Base-by-base conservation (phyloP, 2,329 filamentous ascomycete genomes). In the Xenosphaeropsis pyriputrescens region DNA sequence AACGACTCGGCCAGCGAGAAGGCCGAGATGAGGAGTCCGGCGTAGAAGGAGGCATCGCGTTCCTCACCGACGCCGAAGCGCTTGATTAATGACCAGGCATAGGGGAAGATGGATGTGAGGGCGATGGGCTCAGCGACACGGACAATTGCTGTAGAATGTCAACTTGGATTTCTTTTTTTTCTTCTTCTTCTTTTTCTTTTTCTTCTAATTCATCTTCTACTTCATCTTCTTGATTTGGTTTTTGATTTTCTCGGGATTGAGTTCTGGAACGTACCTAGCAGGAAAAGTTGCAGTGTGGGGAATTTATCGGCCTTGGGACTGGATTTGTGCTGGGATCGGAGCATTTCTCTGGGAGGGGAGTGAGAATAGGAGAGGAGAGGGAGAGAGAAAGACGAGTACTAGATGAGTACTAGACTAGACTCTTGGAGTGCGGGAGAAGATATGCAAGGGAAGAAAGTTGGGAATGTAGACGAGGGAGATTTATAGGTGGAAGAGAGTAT, bases 91-190 rank as follows among this genome's bases (percentile, higher is more conserved):
- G 80, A 72, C 81, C 82, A 93, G 42, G 84, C 84, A 58, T 94
- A 95, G 15, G 88, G 88, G 51, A 89, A 93, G 58, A 94, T 91
- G 53, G 84, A 91, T 2, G 86, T 94, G 45, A 95, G 72, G 36
- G 88, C 86, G 50, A 95, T 89, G 16, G 88, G 88, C 59, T 95
- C 88, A 38, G 86, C 84, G 47, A 95, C 75, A 45, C 88, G 85
- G 54, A 93, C 88, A 66, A 94, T 85, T 57, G 85, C 86, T 93
- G 50, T 18, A 16, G n/a, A 15, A 40, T 19, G 32, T 50, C 40
- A 50, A 40, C 36, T 29, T 32, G 12, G 19, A 18, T 13, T 13
- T 18, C 17, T 26, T 17, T 4, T n/a, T n/a, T n/a, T n/a, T n/a
- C n/a, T n/a, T n/a, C n/a, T n/a, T n/a, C n/a, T n/a, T n/a, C n/a